Conservation (phyloP, 768 basidiomycete species). For the Tulasnella sp. region DNA sequence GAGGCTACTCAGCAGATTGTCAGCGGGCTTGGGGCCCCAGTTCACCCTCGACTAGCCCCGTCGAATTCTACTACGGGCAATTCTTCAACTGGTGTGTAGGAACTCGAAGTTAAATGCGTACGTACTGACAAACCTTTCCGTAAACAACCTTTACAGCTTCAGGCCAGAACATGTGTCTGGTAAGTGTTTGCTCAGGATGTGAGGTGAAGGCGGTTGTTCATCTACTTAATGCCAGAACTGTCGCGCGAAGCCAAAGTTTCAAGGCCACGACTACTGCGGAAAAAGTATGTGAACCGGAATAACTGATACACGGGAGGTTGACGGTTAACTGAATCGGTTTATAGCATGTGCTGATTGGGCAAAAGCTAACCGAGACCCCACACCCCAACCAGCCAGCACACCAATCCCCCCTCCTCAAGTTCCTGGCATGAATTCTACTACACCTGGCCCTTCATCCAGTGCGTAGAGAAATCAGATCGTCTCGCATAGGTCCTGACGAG, state of each 20-base stretch:
- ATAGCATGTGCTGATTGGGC: neutral
- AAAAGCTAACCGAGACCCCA: neutral
- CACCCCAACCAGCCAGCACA: neutral
- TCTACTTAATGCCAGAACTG: neutral
- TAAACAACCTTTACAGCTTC: neutral
- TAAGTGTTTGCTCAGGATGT: neutral
- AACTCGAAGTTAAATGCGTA: fast-evolving
- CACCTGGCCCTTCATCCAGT: no score
- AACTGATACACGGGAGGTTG: neutral
- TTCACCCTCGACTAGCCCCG: no score
- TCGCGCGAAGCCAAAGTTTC: neutral
- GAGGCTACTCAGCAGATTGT: no score
- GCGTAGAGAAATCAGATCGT: neutral
- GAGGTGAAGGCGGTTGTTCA: neutral
- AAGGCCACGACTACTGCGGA: neutral
- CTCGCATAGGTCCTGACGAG: neutral
- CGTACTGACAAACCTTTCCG: neutral
- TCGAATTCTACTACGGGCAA: no score
- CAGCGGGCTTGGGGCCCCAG: no score
- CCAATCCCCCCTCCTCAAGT: no score
- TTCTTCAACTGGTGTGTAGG: neutral
- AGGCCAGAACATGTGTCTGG: neutral
- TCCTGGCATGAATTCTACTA: no score
- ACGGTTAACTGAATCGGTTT: neutral
- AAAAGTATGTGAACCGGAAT: neutral